phyloP scores from a whole-genome alignment of 805 yeast species.

The Saturnispora galanensis region DNA sequence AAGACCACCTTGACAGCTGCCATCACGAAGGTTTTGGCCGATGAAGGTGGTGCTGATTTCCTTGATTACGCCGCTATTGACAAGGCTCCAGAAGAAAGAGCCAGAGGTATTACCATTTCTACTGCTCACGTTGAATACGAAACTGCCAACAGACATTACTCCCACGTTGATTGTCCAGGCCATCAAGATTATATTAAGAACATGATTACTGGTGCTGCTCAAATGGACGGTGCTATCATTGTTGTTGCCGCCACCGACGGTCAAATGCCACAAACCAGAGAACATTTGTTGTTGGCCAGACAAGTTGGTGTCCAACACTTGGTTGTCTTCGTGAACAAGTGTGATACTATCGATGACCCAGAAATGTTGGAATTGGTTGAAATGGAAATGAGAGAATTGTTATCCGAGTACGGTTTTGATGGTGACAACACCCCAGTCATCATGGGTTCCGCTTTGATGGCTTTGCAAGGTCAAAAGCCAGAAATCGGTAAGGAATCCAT shows the following conservation, averaged over 20 bases:
- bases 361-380: constrained; percentile 99
- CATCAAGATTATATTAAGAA: constrained; percentile 98
- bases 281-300: constrained; percentile 95
- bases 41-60: constrained; percentile 85
- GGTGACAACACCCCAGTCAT: constrained; percentile 97
- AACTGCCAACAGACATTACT: constrained; percentile 89
- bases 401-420: constrained; percentile 86
- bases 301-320: constrained; percentile 98
- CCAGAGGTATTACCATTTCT: constrained; percentile 97
- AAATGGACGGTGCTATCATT: constrained; percentile 98
- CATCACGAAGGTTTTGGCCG: constrained; percentile 87
- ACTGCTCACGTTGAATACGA: constrained; percentile 97
- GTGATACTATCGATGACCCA: constrained; percentile 95
- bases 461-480: constrained; percentile 77
- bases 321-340: constrained; percentile 96
- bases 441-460: constrained; percentile 98
- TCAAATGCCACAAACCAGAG: constrained; percentile 99
- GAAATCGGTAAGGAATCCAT: constrained; percentile 90
- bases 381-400: constrained; percentile 99
- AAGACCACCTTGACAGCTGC: constrained; percentile 98
- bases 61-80: constrained; percentile 90
- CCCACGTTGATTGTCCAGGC: constrained; percentile 98
- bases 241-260: constrained; percentile 99
- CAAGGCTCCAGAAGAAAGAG: constrained; percentile 98
- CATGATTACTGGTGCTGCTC: constrained; percentile 99